Base-by-base conservation (phyloP, 129 eudicot species). In the Artemisia argyi region DNA sequence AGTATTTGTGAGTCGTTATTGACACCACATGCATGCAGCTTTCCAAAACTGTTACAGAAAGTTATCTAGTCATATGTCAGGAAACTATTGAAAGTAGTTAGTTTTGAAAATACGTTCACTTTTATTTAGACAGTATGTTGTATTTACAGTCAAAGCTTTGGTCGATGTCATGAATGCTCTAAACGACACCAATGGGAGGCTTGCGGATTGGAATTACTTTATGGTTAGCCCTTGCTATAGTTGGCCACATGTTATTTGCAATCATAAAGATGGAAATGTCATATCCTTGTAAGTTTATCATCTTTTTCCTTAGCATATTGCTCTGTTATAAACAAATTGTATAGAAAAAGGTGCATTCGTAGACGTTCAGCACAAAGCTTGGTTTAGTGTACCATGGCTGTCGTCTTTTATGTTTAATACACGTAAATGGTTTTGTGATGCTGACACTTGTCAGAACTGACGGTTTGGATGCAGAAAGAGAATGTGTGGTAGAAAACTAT, bases 151-250 rank as follows among this genome's bases (percentile, higher is more conserved):
- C 71, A 85, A 83, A 81, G 86, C 85, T 70, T 73, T 93, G 76
- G 15, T 74, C 50, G 85, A 82, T 73, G 53, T 93, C 50, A 61
- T 80, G 14, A 69, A 42, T 51, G 82, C 83, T 76, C 76, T 93
- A 65, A 93, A 93, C 44, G 98, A 93, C 71, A 81, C 92, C 17
- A 42, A 74, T 17, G 66, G 83, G 42, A 79, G 76, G 57, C 78
- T 93, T 22, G 44, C 12, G 1, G 89, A 89, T 82, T 93, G 98
- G 98, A n/a, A n/a, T n/a, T n/a, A n/a, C n/a, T n/a, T n/a, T n/a
- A n/a, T n/a, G n/a, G n/a, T n/a, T n/a, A n/a, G n/a, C n/a, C n/a
- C n/a, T n/a, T n/a, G n/a, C n/a, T n/a, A n/a, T n/a, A n/a, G n/a
- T n/a, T n/a, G n/a, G n/a, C 83, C 97, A 15, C 85, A 85, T 76